A percentile compares a stretch with the other conserved stretches of the same genome.
These are phyloP conservation scores for Chlamydomonas urium DNA, from an alignment of 139 green algal species.

Conservation along the genomic window DNA sequence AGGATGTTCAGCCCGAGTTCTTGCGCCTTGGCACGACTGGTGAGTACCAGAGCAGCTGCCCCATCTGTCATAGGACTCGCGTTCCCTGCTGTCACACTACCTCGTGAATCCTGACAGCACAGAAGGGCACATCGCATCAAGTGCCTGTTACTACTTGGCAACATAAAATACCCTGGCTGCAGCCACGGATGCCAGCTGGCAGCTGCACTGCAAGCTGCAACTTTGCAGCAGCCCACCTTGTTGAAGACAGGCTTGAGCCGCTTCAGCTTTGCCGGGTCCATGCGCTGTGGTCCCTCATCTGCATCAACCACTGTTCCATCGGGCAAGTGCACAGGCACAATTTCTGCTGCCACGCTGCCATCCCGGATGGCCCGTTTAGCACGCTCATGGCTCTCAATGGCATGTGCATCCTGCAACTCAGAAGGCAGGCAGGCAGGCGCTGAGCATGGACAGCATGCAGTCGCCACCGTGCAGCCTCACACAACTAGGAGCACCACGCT, in stretches of 20 bases:
- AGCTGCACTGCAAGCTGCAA: too few relatives aligned
- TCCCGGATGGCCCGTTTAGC: slow-evolving; percentile 38
- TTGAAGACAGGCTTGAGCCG: slow-evolving; percentile 72
- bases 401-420: slow-evolving; percentile 76
- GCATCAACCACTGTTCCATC: not conserved
- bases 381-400: slow-evolving; percentile 51
- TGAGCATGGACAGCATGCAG: too few relatives aligned
- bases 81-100: slow-evolving; percentile 83
- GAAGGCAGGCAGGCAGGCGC: too few relatives aligned
- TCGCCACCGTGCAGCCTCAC: too few relatives aligned
- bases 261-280: slow-evolving; percentile 69
- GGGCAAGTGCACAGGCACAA: slow-evolving; percentile 48
- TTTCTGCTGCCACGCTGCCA: slow-evolving; percentile 52
- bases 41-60: slow-evolving; percentile 81
- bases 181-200: too few relatives aligned
- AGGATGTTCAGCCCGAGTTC: slow-evolving; percentile 50
- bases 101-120: too few relatives aligned
- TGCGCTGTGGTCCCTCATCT: slow-evolving; percentile 68
- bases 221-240: too few relatives aligned
- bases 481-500: too few relatives aligned
- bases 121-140: too few relatives aligned
- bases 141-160: too few relatives aligned
- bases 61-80: slow-evolving; percentile 81
- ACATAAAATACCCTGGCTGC: too few relatives aligned
- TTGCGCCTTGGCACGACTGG: slow-evolving; percentile 25